A percentile compares a stretch with the other conserved stretches of the same genome.
These are phyloP conservation scores for Phaeotremella skinneri DNA, from an alignment of 768 basidiomycete species.

Conservation along the genomic window DNA sequence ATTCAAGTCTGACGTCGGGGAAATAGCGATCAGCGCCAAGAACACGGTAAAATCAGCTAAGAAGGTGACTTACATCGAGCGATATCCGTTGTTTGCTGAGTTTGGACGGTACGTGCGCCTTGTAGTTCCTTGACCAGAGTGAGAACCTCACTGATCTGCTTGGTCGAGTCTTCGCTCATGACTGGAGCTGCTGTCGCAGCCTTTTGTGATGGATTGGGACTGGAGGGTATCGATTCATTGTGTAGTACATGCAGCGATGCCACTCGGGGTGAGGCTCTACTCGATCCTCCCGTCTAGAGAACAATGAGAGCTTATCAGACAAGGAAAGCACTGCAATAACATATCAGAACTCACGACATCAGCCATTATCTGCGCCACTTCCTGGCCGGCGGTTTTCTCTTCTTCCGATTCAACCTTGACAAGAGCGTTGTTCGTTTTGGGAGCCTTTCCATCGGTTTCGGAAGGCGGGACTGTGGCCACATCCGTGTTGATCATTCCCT, in stretches of 20 bases:
- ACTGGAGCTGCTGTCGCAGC: constrained; percentile 1
- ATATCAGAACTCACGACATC: constrained; percentile 33
- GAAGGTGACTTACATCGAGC: constrained; percentile 49
- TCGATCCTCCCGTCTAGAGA: constrained; percentile 38
- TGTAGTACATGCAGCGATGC: constrained; percentile 40
- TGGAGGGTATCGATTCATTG: constrained; percentile 20
- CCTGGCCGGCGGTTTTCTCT: constrained; percentile 37
- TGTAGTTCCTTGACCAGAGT: constrained; percentile 43
- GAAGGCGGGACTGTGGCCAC: background rate
- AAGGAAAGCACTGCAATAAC: background rate
- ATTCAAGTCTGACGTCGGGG: constrained; percentile 33
- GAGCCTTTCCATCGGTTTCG: background rate
- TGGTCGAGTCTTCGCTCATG: constrained; percentile 16
- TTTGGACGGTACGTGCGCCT: constrained; percentile 41
- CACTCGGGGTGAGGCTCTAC: constrained; percentile 29
- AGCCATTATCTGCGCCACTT: constrained; percentile 46
- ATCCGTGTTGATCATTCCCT: background rate
- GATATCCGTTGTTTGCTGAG: constrained; percentile 50
- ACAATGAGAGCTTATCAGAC: background rate
- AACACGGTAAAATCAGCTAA: background rate
- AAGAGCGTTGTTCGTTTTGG: background rate
- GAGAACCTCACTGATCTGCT: constrained; percentile 44
- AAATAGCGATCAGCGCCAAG: constrained; percentile 2
- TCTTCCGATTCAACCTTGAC: constrained; percentile 22
- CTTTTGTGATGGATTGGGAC: constrained; percentile 9